phyloP scores from a whole-genome alignment of 2,329 filamentous ascomycete species.

The Arthroderma sp. region DNA sequence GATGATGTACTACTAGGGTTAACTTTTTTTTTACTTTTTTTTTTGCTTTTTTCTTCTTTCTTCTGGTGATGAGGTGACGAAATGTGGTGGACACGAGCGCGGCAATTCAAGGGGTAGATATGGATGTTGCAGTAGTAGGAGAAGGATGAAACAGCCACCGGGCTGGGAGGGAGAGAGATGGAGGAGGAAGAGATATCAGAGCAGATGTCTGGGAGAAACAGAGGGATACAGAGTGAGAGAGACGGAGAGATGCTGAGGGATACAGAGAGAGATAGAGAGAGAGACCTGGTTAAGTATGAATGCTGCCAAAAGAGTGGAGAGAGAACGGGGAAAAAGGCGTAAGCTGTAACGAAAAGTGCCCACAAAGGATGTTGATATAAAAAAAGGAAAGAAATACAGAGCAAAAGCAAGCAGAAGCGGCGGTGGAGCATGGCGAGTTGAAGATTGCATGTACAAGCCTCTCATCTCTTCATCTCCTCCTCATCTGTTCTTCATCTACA shows the following conservation, averaged over 20 bases:
- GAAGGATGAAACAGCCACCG: not conserved
- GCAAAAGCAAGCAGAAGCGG: no score
- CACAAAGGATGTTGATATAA: no score
- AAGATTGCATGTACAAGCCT: no score
- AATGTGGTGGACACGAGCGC: not conserved
- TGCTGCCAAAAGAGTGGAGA: no score
- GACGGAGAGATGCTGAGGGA: not conserved
- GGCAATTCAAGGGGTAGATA: not conserved
- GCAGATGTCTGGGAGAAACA: not conserved
- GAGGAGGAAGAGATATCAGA: not conserved
- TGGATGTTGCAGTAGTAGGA: not conserved
- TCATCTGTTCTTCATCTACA: no score
- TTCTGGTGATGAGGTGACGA: not conserved
- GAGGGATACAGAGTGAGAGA: not conserved
- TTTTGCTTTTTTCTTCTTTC: not conserved
- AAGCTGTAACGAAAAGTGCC: no score
- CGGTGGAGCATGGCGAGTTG: no score
- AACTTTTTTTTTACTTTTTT: not conserved
- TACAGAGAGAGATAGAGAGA: not conserved
- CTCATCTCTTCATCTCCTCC: no score
- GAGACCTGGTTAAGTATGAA: no score
- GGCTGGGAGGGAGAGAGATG: not conserved
- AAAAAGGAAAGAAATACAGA: no score
- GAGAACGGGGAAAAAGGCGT: no score
- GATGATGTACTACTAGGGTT: no score